A percentile compares a stretch with the other conserved stretches of the same genome.
Evolutionary conservation across 2,329 filamentous ascomycete genomes (phyloP).

Genomic region (Cercospora sp.): DNA sequence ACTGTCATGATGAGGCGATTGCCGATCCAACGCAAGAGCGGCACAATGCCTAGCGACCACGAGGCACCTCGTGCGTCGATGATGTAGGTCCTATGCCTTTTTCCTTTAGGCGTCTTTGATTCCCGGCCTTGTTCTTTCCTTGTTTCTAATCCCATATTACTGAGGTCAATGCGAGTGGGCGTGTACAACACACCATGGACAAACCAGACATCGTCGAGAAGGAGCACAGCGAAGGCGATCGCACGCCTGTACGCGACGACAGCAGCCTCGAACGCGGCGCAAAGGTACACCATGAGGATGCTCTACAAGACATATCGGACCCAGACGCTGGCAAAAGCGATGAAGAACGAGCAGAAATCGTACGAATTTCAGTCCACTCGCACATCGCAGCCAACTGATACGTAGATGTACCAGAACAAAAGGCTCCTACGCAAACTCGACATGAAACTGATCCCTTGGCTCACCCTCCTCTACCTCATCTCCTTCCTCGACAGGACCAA

Average conservation of each 20-base stretch:
- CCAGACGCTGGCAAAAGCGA: slow-evolving; percentile 19
- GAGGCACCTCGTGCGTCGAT: slow-evolving; percentile 4
- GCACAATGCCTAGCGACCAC: slow-evolving; percentile 5
- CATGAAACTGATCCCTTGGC: slow-evolving; percentile 62
- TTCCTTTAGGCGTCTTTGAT: neutral
- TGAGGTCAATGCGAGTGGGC: neutral
- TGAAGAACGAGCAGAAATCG: slow-evolving; percentile 17
- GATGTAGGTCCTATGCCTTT: slow-evolving; percentile 2
- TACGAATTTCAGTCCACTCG: neutral
- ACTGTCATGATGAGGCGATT: neutral
- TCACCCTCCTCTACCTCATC: slow-evolving; percentile 71
- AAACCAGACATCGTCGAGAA: neutral
- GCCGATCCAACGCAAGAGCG: slow-evolving; percentile 5
- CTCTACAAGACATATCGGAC: neutral
- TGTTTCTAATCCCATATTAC: neutral
- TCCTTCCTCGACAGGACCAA: slow-evolving; percentile 73
- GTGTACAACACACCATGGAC: slow-evolving; percentile 2
- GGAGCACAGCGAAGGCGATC: slow-evolving; percentile 2
- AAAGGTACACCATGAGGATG: neutral
- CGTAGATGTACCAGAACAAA: too few relatives aligned
- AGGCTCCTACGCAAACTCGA: slow-evolving; percentile 65
- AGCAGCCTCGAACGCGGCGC: neutral
- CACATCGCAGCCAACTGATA: too few relatives aligned
- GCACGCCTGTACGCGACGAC: slow-evolving; percentile 2
- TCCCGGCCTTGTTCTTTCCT: neutral